These are phyloP conservation scores for Scytalidium lignicola DNA, from an alignment of 2,329 filamentous ascomycete species.

Conservation along the genomic window DNA sequence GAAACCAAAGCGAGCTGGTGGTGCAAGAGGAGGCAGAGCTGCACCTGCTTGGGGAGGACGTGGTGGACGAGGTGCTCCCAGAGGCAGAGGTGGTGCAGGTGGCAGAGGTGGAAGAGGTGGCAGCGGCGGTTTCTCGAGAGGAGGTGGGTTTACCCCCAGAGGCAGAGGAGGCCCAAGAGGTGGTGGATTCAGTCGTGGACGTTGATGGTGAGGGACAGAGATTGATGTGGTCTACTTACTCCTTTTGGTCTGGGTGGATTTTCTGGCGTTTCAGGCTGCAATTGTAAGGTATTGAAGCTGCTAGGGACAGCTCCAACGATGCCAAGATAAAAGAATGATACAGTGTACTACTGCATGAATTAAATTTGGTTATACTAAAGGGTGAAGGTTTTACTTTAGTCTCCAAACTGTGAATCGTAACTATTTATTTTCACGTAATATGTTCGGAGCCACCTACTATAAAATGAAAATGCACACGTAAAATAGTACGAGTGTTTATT, in stretches of 20 bases:
- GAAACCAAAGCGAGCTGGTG: constrained; percentile 67
- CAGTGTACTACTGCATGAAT: neutral
- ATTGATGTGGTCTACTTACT: constrained; percentile 3
- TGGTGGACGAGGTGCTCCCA: constrained; percentile 44
- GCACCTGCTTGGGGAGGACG: constrained; percentile 37
- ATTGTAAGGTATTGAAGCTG: constrained; percentile 5
- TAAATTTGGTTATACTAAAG: no score
- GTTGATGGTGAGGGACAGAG: constrained; percentile 13
- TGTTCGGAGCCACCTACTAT: no score
- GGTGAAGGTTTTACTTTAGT: no score
- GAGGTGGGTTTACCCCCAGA: constrained; percentile 26
- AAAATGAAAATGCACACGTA: no score
- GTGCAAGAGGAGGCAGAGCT: constrained; percentile 45
- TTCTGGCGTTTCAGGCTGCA: constrained; percentile 21
- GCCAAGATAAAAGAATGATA: neutral
- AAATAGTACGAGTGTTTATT: no score
- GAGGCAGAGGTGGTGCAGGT: constrained; percentile 45
- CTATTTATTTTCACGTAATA: no score
- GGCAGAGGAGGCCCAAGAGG: constrained; percentile 23
- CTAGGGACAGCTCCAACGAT: neutral
- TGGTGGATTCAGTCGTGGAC: constrained; percentile 27
- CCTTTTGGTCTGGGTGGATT: constrained; percentile 12
- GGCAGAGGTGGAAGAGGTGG: constrained; percentile 41
- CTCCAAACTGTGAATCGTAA: no score
- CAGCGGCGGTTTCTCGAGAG: constrained; percentile 13